phyloP scores from a whole-genome alignment of 2,329 filamentous ascomycete genomes.

The Ophiosphaerella korrae region DNA sequence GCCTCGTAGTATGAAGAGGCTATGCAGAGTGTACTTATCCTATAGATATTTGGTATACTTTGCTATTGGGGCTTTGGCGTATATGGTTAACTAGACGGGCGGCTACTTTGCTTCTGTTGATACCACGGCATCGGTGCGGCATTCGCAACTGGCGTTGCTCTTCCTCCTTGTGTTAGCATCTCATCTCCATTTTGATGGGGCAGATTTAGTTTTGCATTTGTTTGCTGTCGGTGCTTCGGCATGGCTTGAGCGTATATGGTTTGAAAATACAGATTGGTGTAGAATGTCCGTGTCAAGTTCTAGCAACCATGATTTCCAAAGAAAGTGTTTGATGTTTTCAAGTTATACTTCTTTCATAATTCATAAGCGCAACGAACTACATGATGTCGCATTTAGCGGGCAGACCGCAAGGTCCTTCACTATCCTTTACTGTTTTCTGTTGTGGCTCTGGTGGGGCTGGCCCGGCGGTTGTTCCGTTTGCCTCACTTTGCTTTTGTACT shows the following conservation, averaged over 20 bases:
- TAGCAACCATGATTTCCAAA: background rate
- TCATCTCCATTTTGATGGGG: too few species aligned
- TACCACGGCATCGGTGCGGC: conserved; percentile 14
- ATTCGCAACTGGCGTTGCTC: background rate
- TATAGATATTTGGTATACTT: conserved; percentile 8
- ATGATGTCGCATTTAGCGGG: conserved; percentile 75
- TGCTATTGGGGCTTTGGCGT: background rate
- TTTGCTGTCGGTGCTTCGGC: too few species aligned
- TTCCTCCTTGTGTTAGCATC: too few species aligned
- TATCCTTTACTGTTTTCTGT: conserved; percentile 49
- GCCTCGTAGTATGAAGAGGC: conserved; percentile 31
- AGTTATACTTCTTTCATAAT: background rate
- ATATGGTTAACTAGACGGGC: conserved; percentile 1
- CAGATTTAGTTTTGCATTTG: too few species aligned
- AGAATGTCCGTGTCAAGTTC: background rate
- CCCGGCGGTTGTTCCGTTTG: conserved; percentile 18
- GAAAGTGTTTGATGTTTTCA: background rate
- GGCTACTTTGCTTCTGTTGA: conserved; percentile 7
- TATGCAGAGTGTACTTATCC: conserved; percentile 1
- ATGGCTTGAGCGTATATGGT: too few species aligned
- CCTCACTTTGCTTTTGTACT: background rate
- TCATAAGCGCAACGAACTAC: conserved; percentile 39
- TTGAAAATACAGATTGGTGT: too few species aligned
- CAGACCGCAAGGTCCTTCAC: conserved; percentile 76
- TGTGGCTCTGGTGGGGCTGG: conserved; percentile 27